Evolutionary conservation across 225 moss, liverwort and hornwort genomes (phyloP).

Genomic region (Pleurozium schreberi): DNA sequence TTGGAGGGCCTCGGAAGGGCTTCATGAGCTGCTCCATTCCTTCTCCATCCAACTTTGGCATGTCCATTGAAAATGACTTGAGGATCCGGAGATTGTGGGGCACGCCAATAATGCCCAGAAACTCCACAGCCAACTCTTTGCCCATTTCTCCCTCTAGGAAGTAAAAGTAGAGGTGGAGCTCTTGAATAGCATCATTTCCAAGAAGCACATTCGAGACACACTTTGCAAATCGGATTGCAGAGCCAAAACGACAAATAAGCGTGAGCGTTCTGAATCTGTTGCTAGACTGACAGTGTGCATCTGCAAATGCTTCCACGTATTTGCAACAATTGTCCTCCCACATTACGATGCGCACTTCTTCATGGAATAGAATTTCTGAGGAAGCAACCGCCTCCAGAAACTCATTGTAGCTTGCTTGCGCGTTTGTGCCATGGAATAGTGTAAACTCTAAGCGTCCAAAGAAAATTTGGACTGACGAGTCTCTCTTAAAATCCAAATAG

Average conservation of each 20-base stretch:
- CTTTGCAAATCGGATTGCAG: neutral
- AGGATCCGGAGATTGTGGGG: neutral
- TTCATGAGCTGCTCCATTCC: neutral
- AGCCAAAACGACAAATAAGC: accelerated
- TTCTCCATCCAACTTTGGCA: accelerated
- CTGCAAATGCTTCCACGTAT: neutral
- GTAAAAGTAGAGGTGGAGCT: accelerated
- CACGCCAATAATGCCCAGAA: neutral
- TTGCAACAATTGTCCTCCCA: accelerated
- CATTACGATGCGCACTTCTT: accelerated
- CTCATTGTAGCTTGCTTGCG: neutral
- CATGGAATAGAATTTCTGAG: neutral
- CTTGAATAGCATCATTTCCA: neutral
- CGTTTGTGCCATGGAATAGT: too few species aligned
- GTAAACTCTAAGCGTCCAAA: accelerated
- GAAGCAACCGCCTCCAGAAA: neutral
- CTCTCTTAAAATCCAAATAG: accelerated
- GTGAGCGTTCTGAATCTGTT: neutral
- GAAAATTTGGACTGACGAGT: too few species aligned
- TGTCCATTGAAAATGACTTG: accelerated
- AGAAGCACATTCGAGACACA: neutral
- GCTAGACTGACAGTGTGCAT: neutral
- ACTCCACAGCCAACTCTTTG: neutral
- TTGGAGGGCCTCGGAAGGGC: neutral
- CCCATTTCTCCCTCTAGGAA: neutral